Percentiles rank a stretch among this genome's conserved stretches.
Conservation (phyloP, 805 yeast genomes). For the Torulaspora gathmanii region DNA sequence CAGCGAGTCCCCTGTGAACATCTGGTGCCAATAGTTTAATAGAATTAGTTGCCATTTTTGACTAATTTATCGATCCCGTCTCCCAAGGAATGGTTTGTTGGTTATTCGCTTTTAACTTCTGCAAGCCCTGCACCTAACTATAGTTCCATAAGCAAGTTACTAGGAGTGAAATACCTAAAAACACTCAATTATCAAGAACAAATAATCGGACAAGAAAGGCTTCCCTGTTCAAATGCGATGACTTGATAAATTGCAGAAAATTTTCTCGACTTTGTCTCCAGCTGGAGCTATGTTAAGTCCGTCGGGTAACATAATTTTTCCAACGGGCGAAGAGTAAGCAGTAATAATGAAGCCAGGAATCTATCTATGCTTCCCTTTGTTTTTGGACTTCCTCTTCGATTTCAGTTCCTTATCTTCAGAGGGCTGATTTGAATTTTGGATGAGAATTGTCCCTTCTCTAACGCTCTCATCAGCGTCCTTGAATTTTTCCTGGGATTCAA, state of each 20-base stretch:
- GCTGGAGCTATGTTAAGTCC: background rate
- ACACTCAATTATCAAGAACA: background rate
- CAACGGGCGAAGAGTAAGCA: background rate
- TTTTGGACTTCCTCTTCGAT: conserved; percentile 16
- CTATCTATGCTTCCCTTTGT: conserved; percentile 2
- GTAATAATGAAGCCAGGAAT: background rate
- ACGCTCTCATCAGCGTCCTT: conserved; percentile 68
- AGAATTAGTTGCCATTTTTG: conserved; percentile 62
- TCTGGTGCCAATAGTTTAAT: conserved; percentile 66
- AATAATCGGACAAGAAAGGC: background rate
- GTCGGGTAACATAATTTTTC: conserved; percentile 3
- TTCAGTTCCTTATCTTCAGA: conserved; percentile 16
- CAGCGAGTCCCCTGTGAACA: conserved; percentile 63
- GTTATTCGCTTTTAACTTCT: background rate
- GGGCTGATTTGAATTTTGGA: conserved; percentile 27
- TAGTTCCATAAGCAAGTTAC: background rate
- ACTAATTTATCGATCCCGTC: background rate
- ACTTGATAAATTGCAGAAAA: conserved; percentile 4
- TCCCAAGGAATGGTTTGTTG: background rate
- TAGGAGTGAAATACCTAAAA: background rate
- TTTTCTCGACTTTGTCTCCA: background rate
- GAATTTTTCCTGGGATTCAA: conserved; percentile 69
- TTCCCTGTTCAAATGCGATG: conserved; percentile 2
- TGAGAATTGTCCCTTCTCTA: conserved; percentile 61
- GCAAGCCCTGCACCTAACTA: background rate